These are phyloP conservation scores for Ilex aquifolium DNA, from an alignment of 257 asterid species.

Conservation along the genomic window DNA sequence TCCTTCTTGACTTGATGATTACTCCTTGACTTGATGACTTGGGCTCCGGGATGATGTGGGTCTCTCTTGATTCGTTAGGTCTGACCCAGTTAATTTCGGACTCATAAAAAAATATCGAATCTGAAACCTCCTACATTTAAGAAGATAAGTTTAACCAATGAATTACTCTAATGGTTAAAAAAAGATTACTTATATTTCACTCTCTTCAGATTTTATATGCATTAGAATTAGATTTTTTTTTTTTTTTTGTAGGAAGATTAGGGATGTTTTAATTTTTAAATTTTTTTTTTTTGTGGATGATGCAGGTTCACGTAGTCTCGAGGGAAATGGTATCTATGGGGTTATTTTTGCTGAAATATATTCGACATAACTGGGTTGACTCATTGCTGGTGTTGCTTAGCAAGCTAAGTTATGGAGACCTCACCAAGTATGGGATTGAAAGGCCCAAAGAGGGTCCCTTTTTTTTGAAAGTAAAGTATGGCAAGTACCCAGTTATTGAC, in stretches of 20 bases:
- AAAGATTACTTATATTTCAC: too few relatives aligned
- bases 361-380: conserved; percentile 33
- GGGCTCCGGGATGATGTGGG: conserved; percentile 33
- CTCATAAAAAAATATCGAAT: too few relatives aligned
- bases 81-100: too few relatives aligned
- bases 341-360: conserved; percentile 20
- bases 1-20: too few relatives aligned
- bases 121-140: too few relatives aligned
- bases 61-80: too few relatives aligned
- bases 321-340: conserved; percentile 30
- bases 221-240: too few relatives aligned
- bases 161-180: too few relatives aligned
- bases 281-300: neutral
- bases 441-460: conserved; percentile 65
- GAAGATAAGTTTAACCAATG: too few relatives aligned
- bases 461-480: conserved; percentile 34
- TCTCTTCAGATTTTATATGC: too few relatives aligned
- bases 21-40: conserved; percentile 46
- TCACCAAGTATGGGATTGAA: conserved; percentile 39
- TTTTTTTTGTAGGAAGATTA: too few relatives aligned
- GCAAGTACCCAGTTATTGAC: conserved; percentile 68
- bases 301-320: conserved; percentile 56
- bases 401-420: conserved; percentile 48
- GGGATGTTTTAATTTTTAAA: too few relatives aligned
- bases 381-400: conserved; percentile 25